Evolutionary conservation across 768 basidiomycete species (phyloP), one percentile per base, ranked within the genome.

Genomic region (Termitomyces sp.): DNA sequence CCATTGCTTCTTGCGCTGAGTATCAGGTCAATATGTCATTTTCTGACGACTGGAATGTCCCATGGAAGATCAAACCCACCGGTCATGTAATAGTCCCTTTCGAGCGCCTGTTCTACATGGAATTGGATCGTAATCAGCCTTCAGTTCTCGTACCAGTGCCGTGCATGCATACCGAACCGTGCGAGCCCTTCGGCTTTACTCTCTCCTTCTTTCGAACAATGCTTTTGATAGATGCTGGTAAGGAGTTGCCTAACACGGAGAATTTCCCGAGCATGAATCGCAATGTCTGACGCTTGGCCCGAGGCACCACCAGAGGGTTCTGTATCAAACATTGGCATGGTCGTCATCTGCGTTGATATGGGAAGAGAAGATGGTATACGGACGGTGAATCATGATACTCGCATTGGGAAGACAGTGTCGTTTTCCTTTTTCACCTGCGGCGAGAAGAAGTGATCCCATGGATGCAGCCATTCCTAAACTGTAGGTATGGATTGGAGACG

Each of bases 371-470:
- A 43, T 40, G 33, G 23, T 59, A 45, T 31, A 71, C 79, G 59
- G 68, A 96, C 95, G 96, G 70, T 98, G 96, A 54, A 98, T 98
- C 96, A 98, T 98, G 66, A 98, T 93, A 67, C 89, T 92, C 19
- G 94, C 88, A 68, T 98, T 91, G 12, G 94, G 93, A 56, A 98
- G 80, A 63, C 89, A 89, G 68, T 94, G 94, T 31, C 96, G 80
- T 69, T 95, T 93, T 37, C 95, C 95, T 62, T 79, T 85, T 74
- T 89, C 93, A 37, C 94, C 94, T 48, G 93, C 94, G 10, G 93
- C 89, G 5, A 98, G 81, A 17, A 98, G 81, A 49, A 98, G 78
- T 48, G 92, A 95, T 8, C 94, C 96, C 96, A 98, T 98, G 26
- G 91, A 94, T 57, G 91, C 92, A 28, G 96, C 96, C 70, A 95